Percentiles rank a stretch among this genome's conserved stretches.
These are phyloP conservation scores for Physcomitrellopsis africana DNA, from an alignment of 225 moss, liverwort and hornwort genomes.

Conservation along the genomic window DNA sequence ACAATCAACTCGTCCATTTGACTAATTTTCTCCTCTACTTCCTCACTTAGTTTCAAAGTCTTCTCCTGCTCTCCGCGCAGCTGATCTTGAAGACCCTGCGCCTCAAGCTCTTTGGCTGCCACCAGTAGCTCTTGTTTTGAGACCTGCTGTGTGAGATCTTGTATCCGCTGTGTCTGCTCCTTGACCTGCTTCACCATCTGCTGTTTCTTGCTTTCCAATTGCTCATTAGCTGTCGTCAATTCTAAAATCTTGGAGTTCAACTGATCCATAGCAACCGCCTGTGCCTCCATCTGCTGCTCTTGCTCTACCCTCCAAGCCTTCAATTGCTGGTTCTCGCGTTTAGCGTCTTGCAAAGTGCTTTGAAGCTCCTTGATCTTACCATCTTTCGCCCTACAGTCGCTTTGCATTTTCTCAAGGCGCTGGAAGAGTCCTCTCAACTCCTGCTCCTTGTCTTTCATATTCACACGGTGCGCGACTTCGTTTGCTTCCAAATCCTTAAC, in stretches of 20 bases:
- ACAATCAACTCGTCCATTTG: constrained; percentile 29
- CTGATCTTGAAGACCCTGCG: constrained; percentile 37
- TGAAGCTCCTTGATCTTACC: constrained; percentile 34
- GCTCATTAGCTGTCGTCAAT: constrained; percentile 29
- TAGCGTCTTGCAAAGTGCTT: constrained; percentile 18
- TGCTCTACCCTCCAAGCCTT: constrained; percentile 38
- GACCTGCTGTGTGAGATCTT: constrained; percentile 40
- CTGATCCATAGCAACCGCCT: constrained; percentile 24
- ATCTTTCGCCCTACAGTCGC: constrained; percentile 18
- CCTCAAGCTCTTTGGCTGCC: constrained; percentile 34
- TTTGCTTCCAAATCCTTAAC: constrained; percentile 24
- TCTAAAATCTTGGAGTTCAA: constrained; percentile 37
- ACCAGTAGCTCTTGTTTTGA: constrained; percentile 23
- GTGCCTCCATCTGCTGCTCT: constrained; percentile 23
- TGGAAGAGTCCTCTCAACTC: constrained; percentile 36
- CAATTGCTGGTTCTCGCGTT: constrained; percentile 35
- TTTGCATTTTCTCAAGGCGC: background rate
- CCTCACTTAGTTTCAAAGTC: constrained; percentile 23
- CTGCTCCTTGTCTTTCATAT: constrained; percentile 26
- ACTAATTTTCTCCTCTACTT: constrained; percentile 15
- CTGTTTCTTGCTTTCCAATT: constrained; percentile 37
- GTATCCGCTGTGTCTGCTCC: constrained; percentile 34
- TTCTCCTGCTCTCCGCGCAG: constrained; percentile 32
- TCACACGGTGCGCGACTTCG: background rate
- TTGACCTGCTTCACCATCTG: constrained; percentile 20